Evolutionary conservation across 2,329 filamentous ascomycete genomes (phyloP).

Genomic region (Grosmannia clavigera): DNA sequence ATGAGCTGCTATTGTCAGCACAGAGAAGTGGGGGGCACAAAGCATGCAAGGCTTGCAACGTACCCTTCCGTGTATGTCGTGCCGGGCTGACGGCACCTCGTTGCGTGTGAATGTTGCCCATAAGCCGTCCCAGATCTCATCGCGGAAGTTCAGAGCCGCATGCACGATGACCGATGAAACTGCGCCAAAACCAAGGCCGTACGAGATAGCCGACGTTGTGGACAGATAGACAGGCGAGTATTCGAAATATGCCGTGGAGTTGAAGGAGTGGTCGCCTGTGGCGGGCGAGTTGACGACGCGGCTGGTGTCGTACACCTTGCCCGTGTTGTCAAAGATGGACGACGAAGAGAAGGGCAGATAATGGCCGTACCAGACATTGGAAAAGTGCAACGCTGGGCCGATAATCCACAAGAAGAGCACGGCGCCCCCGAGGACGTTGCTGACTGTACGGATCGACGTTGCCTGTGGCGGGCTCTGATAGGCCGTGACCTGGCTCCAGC

Average conservation of each 20-base stretch:
- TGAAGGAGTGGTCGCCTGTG: conserved; percentile 30
- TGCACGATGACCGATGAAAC: conserved; percentile 47
- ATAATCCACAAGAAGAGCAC: conserved; percentile 41
- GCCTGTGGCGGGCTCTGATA: conserved; percentile 34
- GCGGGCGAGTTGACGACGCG: conserved; percentile 34
- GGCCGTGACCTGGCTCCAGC: conserved; percentile 21
- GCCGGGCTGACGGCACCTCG: conserved; percentile 21
- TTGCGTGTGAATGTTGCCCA: conserved; percentile 39
- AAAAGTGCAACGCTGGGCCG: conserved; percentile 46
- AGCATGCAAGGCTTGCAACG: background rate
- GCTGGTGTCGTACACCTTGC: conserved; percentile 42
- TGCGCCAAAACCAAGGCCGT: conserved; percentile 43
- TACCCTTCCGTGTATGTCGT: background rate
- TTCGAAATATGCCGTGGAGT: conserved; percentile 44
- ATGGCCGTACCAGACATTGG: conserved; percentile 40
- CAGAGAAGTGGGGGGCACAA: background rate
- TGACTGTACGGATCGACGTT: conserved; percentile 41
- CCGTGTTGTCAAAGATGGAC: conserved; percentile 51
- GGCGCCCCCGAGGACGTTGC: conserved; percentile 39
- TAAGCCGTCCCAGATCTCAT: conserved; percentile 25
- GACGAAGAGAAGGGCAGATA: conserved; percentile 50
- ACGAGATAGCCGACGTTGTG: conserved; percentile 44
- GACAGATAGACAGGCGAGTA: conserved; percentile 55
- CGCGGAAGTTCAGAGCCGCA: conserved; percentile 41
- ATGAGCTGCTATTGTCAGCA: conserved; percentile 29